These are phyloP conservation scores for Calvatia gigantea DNA, from an alignment of 768 basidiomycete species.

Conservation along the genomic window DNA sequence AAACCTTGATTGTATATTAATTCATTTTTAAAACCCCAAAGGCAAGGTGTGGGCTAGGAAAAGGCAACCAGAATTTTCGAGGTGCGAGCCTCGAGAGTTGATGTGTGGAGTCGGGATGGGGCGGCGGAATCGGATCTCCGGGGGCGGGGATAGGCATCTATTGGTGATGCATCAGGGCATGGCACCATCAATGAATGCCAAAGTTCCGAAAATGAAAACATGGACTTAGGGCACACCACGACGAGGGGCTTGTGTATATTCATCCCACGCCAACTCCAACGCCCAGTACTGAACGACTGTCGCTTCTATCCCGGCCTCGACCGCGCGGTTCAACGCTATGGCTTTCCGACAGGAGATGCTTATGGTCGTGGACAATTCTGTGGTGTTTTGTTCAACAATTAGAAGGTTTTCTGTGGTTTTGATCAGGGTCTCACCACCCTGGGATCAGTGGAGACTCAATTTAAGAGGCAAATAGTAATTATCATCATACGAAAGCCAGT, in stretches of 20 bases:
- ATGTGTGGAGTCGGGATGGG: background rate
- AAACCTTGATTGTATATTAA: too few relatives aligned
- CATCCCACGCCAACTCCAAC: constrained; percentile 95
- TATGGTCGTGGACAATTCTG: constrained; percentile 96
- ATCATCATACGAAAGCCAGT: too few relatives aligned
- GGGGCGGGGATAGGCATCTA: background rate
- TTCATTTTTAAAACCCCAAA: too few relatives aligned
- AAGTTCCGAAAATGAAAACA: constrained; percentile 10
- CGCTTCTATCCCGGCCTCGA: constrained; percentile 83
- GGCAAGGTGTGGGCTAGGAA: too few relatives aligned
- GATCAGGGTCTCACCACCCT: too few relatives aligned
- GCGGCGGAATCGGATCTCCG: background rate
- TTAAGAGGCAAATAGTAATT: too few relatives aligned
- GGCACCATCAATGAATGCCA: constrained; percentile 1
- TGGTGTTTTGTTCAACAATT: constrained; percentile 93
- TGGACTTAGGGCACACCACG: too few relatives aligned
- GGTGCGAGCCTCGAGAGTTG: too few relatives aligned
- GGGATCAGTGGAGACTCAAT: too few relatives aligned
- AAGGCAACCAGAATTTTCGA: too few relatives aligned
- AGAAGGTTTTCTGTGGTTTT: constrained; percentile 95
- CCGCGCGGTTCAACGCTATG: constrained; percentile 95
- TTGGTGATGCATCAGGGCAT: too few relatives aligned
- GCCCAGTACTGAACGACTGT: constrained; percentile 98
- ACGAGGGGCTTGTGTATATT: too few relatives aligned
- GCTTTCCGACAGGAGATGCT: constrained; percentile 99